phyloP scores from a whole-genome alignment of 163 green algal genomes.

The Scenedesmus sp. region DNA sequence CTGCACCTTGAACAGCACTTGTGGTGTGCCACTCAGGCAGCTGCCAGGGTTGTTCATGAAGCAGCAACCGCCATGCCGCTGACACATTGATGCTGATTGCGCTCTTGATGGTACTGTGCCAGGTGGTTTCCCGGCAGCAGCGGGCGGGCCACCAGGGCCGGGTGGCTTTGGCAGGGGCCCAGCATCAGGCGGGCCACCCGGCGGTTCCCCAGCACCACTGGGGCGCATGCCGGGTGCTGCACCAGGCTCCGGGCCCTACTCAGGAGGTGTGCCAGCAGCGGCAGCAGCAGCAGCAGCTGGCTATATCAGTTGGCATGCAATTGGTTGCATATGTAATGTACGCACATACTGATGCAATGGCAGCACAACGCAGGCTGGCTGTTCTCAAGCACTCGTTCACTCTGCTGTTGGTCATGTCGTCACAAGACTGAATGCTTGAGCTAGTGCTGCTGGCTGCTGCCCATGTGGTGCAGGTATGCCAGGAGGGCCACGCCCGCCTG shows the following conservation, averaged over 20 bases:
- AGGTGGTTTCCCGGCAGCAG: conserved; percentile 34
- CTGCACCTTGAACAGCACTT: no score
- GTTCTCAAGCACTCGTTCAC: no score
- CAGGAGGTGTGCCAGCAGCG: not conserved
- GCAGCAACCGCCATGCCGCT: not conserved
- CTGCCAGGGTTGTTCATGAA: not conserved
- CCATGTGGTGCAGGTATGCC: not conserved
- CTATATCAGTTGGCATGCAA: not conserved
- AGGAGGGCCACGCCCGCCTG: not conserved
- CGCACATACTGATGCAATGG: no score
- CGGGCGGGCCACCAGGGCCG: conserved; percentile 10
- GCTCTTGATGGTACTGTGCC: not conserved
- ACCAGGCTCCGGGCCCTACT: conserved; percentile 8
- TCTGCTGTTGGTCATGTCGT: no score
- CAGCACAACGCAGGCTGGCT: no score
- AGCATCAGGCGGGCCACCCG: conserved; percentile 3
- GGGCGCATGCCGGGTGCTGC: not conserved
- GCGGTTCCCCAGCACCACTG: not conserved
- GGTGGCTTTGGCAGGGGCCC: conserved; percentile 34
- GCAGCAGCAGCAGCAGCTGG: not conserved
- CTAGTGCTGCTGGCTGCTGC: not conserved
- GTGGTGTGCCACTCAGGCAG: not conserved
- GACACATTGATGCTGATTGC: not conserved
- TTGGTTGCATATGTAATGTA: no score
- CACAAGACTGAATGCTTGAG: no score